A percentile compares a stretch with the other conserved stretches of the same genome.
Conservation (phyloP, 257 asterid species). For the Rauvolfia tetraphylla region DNA sequence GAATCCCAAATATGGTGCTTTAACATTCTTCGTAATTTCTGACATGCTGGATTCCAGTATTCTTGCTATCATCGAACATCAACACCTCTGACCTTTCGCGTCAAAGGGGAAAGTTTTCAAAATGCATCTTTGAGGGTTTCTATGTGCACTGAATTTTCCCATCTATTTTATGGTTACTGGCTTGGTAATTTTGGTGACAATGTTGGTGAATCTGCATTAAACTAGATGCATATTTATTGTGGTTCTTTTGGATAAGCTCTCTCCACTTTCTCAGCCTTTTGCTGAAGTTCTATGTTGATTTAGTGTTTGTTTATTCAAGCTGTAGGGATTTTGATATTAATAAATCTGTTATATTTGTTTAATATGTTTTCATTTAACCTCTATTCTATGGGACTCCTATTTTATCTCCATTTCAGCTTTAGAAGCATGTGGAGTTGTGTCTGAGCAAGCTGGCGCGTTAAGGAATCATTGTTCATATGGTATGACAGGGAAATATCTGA, state of each 20-base stretch:
- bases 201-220: neutral
- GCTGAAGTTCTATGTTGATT: neutral
- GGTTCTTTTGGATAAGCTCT: neutral
- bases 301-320: neutral
- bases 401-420: slow-evolving; percentile 46
- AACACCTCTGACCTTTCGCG: neutral
- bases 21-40: neutral
- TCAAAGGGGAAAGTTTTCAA: too few species aligned
- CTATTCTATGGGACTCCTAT: slow-evolving; percentile 31
- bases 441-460: slow-evolving; percentile 56
- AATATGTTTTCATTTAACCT: slow-evolving; percentile 38
- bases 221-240: neutral
- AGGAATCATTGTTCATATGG: slow-evolving; percentile 51
- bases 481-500: slow-evolving; percentile 51
- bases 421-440: slow-evolving; percentile 55
- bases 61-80: neutral
- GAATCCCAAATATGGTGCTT: neutral
- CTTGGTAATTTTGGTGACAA: neutral
- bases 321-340: neutral
- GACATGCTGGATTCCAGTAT: neutral
- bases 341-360: slow-evolving; percentile 14
- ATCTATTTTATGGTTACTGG: neutral
- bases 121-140: neutral
- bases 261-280: neutral
- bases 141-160: neutral